phyloP scores from a whole-genome alignment of 2,329 filamentous ascomycete genomes.

The Ceratocystis huliohia region DNA sequence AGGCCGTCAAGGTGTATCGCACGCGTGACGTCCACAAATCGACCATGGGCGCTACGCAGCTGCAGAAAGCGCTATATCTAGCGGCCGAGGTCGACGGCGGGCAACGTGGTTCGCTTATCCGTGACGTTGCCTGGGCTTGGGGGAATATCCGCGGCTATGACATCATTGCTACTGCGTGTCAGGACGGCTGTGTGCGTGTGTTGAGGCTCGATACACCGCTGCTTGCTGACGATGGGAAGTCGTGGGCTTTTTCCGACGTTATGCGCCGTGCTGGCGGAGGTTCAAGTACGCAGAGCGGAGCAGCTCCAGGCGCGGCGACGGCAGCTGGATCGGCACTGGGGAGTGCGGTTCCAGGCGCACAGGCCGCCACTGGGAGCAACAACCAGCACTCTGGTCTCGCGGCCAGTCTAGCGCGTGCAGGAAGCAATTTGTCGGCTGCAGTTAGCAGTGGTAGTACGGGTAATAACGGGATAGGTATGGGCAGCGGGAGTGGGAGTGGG shows the following conservation, averaged over 20 bases:
- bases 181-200: constrained; percentile 82
- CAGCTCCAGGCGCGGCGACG: constrained; percentile 25
- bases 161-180: constrained; percentile 79
- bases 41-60: constrained; percentile 40
- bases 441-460: not conserved
- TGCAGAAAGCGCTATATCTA: constrained; percentile 68
- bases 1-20: constrained; percentile 69
- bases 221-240: constrained; percentile 34
- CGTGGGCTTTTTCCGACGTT: constrained; percentile 38
- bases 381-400: constrained; percentile 23
- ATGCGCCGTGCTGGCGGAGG: constrained; percentile 24
- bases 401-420: constrained; percentile 18
- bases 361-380: constrained; percentile 27
- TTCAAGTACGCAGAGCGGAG: not conserved
- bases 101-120: constrained; percentile 48
- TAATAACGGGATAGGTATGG: too few relatives aligned
- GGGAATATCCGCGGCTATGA: constrained; percentile 86
- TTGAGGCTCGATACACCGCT: constrained; percentile 60
- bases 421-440: constrained; percentile 21
- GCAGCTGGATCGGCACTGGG: constrained; percentile 25
- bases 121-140: constrained; percentile 85
- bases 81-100: constrained; percentile 61
- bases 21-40: constrained; percentile 47
- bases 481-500: not conserved
- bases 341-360: constrained; percentile 24